Evolutionary conservation across 768 basidiomycete genomes (phyloP), one percentile per base, ranked within the genome.

Genomic region (Dioszegia crocea): DNA sequence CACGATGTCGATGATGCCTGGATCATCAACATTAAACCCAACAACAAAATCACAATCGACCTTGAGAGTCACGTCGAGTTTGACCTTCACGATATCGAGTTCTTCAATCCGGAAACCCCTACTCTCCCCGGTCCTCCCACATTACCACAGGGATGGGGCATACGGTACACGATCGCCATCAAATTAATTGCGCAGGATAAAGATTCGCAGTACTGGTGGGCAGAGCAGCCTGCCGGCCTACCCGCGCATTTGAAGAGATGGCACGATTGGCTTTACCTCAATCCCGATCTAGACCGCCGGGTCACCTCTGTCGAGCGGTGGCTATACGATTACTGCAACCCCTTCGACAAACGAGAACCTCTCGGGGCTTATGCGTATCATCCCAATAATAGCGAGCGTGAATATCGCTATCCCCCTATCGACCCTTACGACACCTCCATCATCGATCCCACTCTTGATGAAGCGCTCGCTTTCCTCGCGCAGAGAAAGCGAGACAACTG

Each of bases 381-480:
- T 6, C 33, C 33, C 33, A 14, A 33, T 6, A 14, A 33, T 33
- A 33, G 33, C 33, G 33, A 33, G 6, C 33, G 33, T 14, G 14
- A 33, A 33, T 33, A 33, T 33, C 33, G 33, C 14, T 33, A 33
- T 33, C 45, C 45, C 14, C 47, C 26, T 26, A 30, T 48, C 26
- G 3, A 31, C 11, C 47, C 47, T 12, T 48, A 30, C 47, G 47
- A 23, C n/a, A n/a, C 47, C 12, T 23, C 21, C 11, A 31, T 26
- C 47, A 17, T 48, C 26, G 47, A 48, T 31, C 47, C 47, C 24
- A 48, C 47, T 3, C 47, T 30, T 3, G 47, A 48, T 29, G 47
- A 48, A 26, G 47, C 47, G 10, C 47, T 48, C 47, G 47, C 47
- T 29, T 48, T 48, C 29, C 47, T 48, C 47, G 47, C 47, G 29